Base-by-base conservation (phyloP, 768 basidiomycete genomes). In the Cyclocybe cylindracea region DNA sequence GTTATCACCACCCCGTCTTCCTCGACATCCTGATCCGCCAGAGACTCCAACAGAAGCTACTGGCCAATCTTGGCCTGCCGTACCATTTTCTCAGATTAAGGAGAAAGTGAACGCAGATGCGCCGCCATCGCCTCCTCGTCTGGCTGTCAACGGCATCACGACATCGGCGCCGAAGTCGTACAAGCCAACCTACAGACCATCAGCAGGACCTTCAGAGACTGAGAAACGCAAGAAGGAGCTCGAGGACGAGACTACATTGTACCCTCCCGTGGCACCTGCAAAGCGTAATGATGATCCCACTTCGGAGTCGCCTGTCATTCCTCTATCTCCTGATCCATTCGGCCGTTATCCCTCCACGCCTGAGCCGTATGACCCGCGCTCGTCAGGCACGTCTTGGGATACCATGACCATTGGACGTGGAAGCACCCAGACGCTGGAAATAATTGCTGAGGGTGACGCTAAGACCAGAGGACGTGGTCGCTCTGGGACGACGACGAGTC, bases 261-360 rank as follows among this genome's bases (percentile, higher is more conserved):
- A 83, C 64, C 75, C 78, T 18, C 62, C 72, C 29, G 65, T 70
- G 39, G 64, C 68, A 24, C 61, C 69, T 31, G 43, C 56, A 8
- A 18, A 59, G 67, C 18, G 49, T 54, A 7, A 54, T 53, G 10
- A 63, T 46, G 58, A 53, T 47, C 63, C 50, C 35, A 53, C 59
- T 31, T 54, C 70, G 7, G 75, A 74, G 38, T 84, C 85, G 1
- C 86, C 87, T 16, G 62, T 86, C n/a, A 87, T 91, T 49, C 91
- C 91, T 36, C 72, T 91, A n/a, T 88, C 89, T 8, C 87, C 90
- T 7, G 90, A 92, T 69, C 90, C 90, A 24, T 91, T 92, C 61
- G 84, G 86, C 9, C 79, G 89, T 24, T 86, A 80, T 60, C 76
- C 89, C 32, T 89, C 87, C 2, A 58, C 72, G 13, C 65, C 73